These are phyloP conservation scores for Cucurbita pepo DNA, from an alignment of 306 rosid species.

Conservation along the genomic window DNA sequence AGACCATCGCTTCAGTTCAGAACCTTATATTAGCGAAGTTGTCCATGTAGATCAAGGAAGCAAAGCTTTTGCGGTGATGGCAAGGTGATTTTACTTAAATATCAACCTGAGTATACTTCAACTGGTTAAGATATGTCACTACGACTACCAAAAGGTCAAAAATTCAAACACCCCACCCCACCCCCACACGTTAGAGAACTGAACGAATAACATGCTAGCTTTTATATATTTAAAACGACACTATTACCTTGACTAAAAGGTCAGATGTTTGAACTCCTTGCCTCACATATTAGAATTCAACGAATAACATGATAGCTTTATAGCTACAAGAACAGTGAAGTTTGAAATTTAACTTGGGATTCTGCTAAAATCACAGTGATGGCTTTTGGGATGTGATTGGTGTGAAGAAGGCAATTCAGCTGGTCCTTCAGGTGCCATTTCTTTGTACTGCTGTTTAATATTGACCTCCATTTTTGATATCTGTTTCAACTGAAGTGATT, in stretches of 20 bases:
- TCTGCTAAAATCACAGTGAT: conserved; percentile 46
- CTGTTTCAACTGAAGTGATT: background rate
- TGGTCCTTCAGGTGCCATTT: conserved; percentile 53
- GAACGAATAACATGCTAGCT: too few species aligned
- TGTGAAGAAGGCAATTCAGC: conserved; percentile 59
- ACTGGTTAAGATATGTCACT: too few species aligned
- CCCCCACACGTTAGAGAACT: too few species aligned
- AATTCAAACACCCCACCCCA: too few species aligned
- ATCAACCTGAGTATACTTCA: background rate
- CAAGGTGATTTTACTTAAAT: conserved; percentile 45
- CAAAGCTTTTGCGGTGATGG: conserved; percentile 59
- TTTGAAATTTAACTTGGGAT: background rate
- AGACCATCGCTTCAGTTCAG: conserved; percentile 87
- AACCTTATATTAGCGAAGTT: conserved; percentile 66
- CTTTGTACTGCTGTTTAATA: background rate
- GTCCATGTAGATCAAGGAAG: conserved; percentile 44
- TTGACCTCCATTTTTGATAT: background rate
- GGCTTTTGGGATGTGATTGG: conserved; percentile 92
- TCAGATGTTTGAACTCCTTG: too few species aligned
- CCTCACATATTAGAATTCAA: too few species aligned
- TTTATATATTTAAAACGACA: too few species aligned
- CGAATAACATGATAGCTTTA: too few species aligned
- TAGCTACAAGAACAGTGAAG: background rate
- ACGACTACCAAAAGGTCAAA: background rate
- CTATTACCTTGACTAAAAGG: background rate